Conservation (phyloP, 2,329 filamentous ascomycete species). For the Hypoxylon sp. region DNA sequence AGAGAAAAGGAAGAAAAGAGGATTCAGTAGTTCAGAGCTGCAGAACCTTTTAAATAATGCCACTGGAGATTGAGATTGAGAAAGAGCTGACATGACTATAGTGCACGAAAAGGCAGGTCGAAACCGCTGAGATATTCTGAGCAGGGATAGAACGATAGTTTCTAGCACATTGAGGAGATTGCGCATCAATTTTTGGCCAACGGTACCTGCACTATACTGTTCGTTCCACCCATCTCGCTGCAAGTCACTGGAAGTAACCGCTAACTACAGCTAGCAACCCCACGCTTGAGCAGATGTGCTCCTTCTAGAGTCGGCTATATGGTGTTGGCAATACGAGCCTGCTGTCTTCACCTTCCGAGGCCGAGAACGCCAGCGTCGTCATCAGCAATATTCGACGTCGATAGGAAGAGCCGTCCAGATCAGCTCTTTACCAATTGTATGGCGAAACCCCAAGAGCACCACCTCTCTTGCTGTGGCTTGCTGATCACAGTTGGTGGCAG, state of each 20-base stretch:
- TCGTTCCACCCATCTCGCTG: background rate
- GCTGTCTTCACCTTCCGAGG: background rate
- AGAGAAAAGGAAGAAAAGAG: background rate
- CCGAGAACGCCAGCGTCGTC: background rate
- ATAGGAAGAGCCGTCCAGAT: background rate
- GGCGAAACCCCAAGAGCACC: background rate
- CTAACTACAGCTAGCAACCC: background rate
- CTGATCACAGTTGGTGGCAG: background rate
- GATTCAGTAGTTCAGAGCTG: background rate
- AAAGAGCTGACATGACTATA: slow-evolving; percentile 3
- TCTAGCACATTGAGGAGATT: background rate
- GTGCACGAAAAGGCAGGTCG: background rate
- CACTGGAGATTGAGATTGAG: background rate
- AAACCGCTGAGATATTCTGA: background rate
- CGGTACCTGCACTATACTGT: background rate
- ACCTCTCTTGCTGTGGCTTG: background rate
- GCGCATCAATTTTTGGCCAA: background rate
- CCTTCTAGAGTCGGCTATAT: background rate
- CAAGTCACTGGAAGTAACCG: background rate
- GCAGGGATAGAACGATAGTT: background rate
- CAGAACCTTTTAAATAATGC: background rate
- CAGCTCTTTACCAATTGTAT: background rate
- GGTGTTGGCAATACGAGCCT: background rate
- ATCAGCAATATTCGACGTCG: background rate
- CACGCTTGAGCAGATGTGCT: background rate